Conservation (phyloP, 2,329 filamentous ascomycete genomes). For the Aspergillus sp. region DNA sequence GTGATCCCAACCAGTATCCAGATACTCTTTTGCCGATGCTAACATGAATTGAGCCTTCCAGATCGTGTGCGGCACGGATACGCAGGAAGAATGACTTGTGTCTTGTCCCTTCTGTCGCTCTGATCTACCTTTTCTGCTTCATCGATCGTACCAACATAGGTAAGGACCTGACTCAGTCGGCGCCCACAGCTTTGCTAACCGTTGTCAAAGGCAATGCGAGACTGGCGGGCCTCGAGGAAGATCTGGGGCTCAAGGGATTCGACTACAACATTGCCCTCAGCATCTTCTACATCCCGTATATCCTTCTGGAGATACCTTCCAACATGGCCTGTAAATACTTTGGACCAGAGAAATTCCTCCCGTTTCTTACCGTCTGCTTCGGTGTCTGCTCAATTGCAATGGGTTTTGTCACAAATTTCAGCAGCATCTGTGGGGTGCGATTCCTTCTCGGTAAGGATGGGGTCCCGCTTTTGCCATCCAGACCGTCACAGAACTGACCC, state of each 20-base stretch:
- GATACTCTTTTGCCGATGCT: too few species aligned
- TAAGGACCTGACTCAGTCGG: slow-evolving; percentile 22
- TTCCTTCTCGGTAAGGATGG: not conserved
- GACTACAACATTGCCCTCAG: slow-evolving; percentile 69
- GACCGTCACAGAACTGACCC: not conserved
- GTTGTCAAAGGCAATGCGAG: slow-evolving; percentile 59
- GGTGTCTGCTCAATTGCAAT: slow-evolving; percentile 1
- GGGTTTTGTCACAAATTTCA: not conserved
- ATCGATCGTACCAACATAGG: slow-evolving; percentile 74
- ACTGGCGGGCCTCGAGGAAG: slow-evolving; percentile 62
- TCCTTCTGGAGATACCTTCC: slow-evolving; percentile 67
- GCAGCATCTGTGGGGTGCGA: slow-evolving; percentile 1
- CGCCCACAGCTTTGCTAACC: not conserved
- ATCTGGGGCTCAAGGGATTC: slow-evolving; percentile 58
- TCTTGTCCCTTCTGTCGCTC: slow-evolving; percentile 61
- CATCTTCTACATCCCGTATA: slow-evolving; percentile 70
- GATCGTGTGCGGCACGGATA: not conserved
- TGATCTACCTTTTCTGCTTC: slow-evolving; percentile 71
- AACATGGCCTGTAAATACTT: slow-evolving; percentile 64
- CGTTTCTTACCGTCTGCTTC: not conserved
- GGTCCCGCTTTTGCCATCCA: too few species aligned
- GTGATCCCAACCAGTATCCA: too few species aligned
- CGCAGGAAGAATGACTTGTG: not conserved
- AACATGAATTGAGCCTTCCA: too few species aligned
- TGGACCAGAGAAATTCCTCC: slow-evolving; percentile 1